Evolutionary conservation across 805 yeast genomes (phyloP), one percentile per base, ranked within the genome.

Genomic region (Saccharomycopsis olivae): DNA sequence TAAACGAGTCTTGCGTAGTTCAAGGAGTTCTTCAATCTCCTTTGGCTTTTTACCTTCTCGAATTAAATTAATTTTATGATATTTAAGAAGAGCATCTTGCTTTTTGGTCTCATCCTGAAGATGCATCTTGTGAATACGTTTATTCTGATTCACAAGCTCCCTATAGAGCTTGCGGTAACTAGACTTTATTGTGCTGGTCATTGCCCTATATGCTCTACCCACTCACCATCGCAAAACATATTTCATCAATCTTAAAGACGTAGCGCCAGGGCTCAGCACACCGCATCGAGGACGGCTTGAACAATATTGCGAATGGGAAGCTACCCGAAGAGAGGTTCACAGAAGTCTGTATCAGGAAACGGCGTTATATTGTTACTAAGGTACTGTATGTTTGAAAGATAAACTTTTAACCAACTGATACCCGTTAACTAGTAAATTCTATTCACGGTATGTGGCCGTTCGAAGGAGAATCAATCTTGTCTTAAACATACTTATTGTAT

Each of bases 51-150:
- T 27, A 17, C 34, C 30, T 9, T 25, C 40, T 27, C 27, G 15
- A 21, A 37, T 23, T 17, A 39, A 27, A 38, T 68, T 73, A 49
- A 71, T 49, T 54, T 68, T 69, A 49, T 66, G 64, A 51, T 74
- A 74, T 30, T 62, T 66, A 25, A 71, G 54, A 33, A 66, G 46
- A 0, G 79, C 71, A 31, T 61, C 60, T 39, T 64, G 64, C 43
- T 64, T 69, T 45, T 68, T 67, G 5, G 59, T 15, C 13, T 65
- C 62, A 36, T 66, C 65, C 38, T 60, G 57, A 35, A 58, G 49
- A 32, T 65, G 70, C n/a, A 56, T 50, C 33, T 56, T 56, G 40
- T 29, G 39, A 13, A 42, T 29, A 13, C 36, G 15, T 17, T 36
- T 36, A 36, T 45, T 36, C 20, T 35, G 46, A 11, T n/a, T 17